Evolutionary conservation across 345 rosid species (phyloP).

Genomic region (Anastatica hierochuntica): DNA sequence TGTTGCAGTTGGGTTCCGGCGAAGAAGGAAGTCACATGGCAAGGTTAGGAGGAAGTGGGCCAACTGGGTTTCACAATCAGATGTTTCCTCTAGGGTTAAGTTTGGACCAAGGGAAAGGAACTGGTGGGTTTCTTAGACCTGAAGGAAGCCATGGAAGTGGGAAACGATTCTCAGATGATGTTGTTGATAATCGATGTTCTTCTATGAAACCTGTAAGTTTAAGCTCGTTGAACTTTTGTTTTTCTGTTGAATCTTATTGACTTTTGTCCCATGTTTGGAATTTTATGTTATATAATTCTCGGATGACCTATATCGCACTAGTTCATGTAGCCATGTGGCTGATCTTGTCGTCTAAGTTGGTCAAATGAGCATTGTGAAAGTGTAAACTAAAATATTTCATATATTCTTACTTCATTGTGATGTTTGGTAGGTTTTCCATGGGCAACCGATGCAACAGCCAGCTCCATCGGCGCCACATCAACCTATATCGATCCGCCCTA

Average conservation of each 20-base stretch:
- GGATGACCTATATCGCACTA: too few relatives aligned
- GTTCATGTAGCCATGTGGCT: too few relatives aligned
- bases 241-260: neutral
- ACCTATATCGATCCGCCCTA: slow-evolving; percentile 78
- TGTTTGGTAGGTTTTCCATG: slow-evolving; percentile 64
- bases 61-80: slow-evolving; percentile 54
- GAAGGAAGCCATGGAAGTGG: neutral
- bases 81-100: slow-evolving; percentile 31
- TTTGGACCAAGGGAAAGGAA: neutral
- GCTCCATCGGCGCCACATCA: slow-evolving; percentile 79
- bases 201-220: neutral
- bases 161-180: neutral
- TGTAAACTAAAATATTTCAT: too few relatives aligned
- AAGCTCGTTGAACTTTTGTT: slow-evolving; percentile 17
- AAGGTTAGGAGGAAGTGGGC: slow-evolving; percentile 44
- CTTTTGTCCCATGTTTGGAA: too few relatives aligned
- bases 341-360: too few relatives aligned
- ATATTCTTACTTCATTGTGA: neutral
- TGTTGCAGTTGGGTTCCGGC: slow-evolving; percentile 79
- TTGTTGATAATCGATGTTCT: slow-evolving; percentile 49
- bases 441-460: slow-evolving; percentile 74
- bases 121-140: neutral
- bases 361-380: neutral
- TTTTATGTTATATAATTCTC: too few relatives aligned
- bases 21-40: slow-evolving; percentile 48